Evolutionary conservation across 306 rosid genomes (phyloP), one percentile per base, ranked within the genome.

Genomic region (Oxytropis ochrocephala): DNA sequence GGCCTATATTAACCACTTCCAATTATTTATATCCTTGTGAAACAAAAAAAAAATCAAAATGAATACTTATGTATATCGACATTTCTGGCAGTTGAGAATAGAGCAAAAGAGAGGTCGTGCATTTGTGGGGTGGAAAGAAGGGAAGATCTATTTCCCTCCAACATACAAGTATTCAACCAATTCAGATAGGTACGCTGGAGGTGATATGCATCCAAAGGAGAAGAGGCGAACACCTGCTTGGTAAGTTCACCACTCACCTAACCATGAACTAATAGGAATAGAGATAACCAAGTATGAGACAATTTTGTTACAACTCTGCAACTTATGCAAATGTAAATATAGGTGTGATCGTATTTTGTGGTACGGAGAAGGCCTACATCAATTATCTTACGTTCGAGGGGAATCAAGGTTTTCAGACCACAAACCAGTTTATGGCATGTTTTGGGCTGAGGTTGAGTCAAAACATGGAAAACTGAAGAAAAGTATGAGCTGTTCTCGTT

Each of bases 341-440:
- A 95, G 99, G 99, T 95, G 97, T 50, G 99, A 95, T 79, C 93
- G 99, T 48, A 91, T 95, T 71, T 78, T 95, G 82, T 95, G 97
- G 99, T 66, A 95, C 14, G 99, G 97, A 19, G 96, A 89, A 84
- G 99, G 99, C 13, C 97, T 95, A 39, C 99, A 86, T 74, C 99
- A 95, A 81, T n/a, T 72, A 80, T 89, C 99, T 10, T 95, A 95
- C 10, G 99, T 89, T 36, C 99, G 99, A 0, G 97, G 99, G 18
- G 97, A 91, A 75, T 95, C 99, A 5, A 84, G 95, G 18, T 95
- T 95, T 67, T 95, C 99, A 24, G 99, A 95, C 79, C 99, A 95
- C 66, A 89, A 92, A 72, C 99, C 97, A 0, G 99, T 95, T 55
- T 95, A 86, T 49, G 97, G 92, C 61, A 58, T 95, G 48, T 95